Base-by-base conservation (phyloP, 1,284 basidiomycete species). In the Irpex sp. region DNA sequence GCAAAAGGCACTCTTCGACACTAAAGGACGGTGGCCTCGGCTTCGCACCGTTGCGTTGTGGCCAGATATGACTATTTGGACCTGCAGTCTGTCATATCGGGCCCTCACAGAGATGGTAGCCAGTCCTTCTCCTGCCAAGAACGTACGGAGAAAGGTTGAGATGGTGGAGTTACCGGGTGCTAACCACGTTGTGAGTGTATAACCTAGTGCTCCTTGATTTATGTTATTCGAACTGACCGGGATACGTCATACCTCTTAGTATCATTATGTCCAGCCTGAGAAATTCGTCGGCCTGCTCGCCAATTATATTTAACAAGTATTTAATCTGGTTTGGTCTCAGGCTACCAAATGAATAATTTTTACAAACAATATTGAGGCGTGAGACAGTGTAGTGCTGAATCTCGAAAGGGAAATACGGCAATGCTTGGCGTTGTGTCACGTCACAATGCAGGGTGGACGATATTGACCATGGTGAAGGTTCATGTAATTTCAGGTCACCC, bases 41-140 rank as follows among this genome's bases (percentile, higher is more conserved):
- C 23, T 65, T 16, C 58, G 58, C 28, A 56, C 63, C 4, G 48
- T 64, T 37, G 45, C 63, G 2, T 19, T 62, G 4, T 68, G 63
- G 9, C 23, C 52, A 14, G 52, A 54, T 35, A 54, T 54, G 52
- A 54, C 23, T 16, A 16, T 33, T 35, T 33, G 28, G 52, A n/a
- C 33, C 0, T 51, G 49, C 23, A 51, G 19, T 19, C 23, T 51
- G 1, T 19, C 18, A 12, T 10, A 28, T 51, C 14, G 23, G 16
- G 18, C 19, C 19, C 18, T 51, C 14, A 12, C 18, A 19, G 49
- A 51, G 3, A 19, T 51, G 49, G 16, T 1, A 28, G 49, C 49
- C 10, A 51, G 19, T 19, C 12, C 49, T 8, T 19, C 49, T 16
- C 14, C 49, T 51, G 12, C 10, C 10, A 19, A 19, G 12, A 51